These are phyloP conservation scores for Penicillium brevicompactum DNA, from an alignment of 2,329 filamentous ascomycete genomes.

Conservation along the genomic window DNA sequence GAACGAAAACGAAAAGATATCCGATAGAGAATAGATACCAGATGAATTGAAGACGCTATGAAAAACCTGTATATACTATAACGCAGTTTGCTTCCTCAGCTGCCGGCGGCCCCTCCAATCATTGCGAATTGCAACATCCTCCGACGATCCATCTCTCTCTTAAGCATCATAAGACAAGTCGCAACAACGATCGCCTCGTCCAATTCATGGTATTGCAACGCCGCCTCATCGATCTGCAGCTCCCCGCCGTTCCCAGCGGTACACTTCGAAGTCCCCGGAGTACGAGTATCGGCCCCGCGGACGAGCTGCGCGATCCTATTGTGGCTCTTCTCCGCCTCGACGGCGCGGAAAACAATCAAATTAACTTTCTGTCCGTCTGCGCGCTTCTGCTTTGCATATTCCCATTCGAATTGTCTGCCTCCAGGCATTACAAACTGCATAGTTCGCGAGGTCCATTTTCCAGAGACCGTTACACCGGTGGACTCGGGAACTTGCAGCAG, in stretches of 20 bases:
- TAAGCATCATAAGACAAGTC: conserved; percentile 64
- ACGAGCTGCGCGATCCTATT: conserved; percentile 42
- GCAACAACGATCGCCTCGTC: conserved; percentile 56
- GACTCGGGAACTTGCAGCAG: conserved; percentile 31
- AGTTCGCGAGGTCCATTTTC: conserved; percentile 52
- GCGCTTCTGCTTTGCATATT: conserved; percentile 53
- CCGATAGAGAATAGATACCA: conserved; percentile 5
- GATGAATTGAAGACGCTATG: conserved; percentile 1
- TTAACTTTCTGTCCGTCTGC: conserved; percentile 28
- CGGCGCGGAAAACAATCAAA: conserved; percentile 29
- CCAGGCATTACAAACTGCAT: conserved; percentile 51
- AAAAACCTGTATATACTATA: background rate
- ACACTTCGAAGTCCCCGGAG: conserved; percentile 37
- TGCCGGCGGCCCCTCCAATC: conserved; percentile 30
- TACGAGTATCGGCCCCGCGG: conserved; percentile 44
- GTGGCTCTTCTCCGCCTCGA: conserved; percentile 1
- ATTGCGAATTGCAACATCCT: conserved; percentile 54
- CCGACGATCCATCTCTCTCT: conserved; percentile 65
- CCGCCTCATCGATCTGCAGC: conserved; percentile 56
- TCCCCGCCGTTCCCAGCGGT: conserved; percentile 47
- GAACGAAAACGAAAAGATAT: background rate
- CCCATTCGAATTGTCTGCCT: conserved; percentile 57
- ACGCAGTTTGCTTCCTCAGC: background rate
- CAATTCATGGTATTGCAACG: conserved; percentile 28
- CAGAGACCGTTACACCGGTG: conserved; percentile 33